Percentiles rank a stretch among this genome's conserved stretches.
phyloP scores from a whole-genome alignment of 164 flowering plant genomes.

The Liquidambar formosana region DNA sequence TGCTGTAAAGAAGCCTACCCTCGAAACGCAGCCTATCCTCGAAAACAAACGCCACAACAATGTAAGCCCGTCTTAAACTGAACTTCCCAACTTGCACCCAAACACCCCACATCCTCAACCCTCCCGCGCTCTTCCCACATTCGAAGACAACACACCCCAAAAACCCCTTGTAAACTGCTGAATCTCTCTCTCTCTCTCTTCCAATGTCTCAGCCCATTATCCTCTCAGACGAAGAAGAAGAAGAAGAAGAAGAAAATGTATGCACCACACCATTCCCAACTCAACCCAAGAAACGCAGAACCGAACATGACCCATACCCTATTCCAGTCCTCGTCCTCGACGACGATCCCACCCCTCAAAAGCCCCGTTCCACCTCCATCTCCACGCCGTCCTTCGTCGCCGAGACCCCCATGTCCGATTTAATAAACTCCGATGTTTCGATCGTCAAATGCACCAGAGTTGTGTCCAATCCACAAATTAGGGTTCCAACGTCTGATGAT shows the following conservation, averaged over 20 bases:
- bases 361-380: conserved; percentile 15
- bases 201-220: conserved; percentile 36
- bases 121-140: too few relatives aligned
- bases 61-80: too few relatives aligned
- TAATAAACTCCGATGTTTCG: conserved; percentile 30
- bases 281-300: conserved; percentile 36
- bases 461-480: conserved; percentile 15
- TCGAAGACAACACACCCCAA: too few relatives aligned
- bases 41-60: too few relatives aligned
- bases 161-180: too few relatives aligned
- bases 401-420: conserved; percentile 40
- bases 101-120: too few relatives aligned
- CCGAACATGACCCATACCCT: conserved; percentile 12
- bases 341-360: conserved; percentile 48
- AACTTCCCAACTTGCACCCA: too few relatives aligned
- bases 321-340: conserved; percentile 37
- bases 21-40: too few relatives aligned
- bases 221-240: conserved; percentile 38
- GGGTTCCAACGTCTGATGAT: conserved; percentile 21
- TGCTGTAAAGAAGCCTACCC: too few relatives aligned
- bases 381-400: conserved; percentile 37
- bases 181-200: too few relatives aligned
- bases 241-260: conserved; percentile 1
- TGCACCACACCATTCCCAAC: conserved; percentile 23
- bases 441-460: conserved; percentile 33